Conservation (phyloP, 371 early-diverging fungal genomes). For the Dipsacomyces acuminosporus region DNA sequence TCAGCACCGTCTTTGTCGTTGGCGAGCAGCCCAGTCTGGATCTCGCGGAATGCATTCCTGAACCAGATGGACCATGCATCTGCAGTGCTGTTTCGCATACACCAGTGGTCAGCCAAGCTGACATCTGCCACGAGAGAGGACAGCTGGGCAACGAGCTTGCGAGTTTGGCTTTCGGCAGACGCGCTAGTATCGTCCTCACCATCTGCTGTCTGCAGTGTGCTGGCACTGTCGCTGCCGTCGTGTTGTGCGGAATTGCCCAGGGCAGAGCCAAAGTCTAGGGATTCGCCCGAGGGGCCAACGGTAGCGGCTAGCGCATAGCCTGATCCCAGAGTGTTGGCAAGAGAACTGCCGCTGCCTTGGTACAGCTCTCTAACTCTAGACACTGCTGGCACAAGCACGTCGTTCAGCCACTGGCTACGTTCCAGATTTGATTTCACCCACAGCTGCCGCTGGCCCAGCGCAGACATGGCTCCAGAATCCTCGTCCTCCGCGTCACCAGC, state of each 20-base stretch:
- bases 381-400: constrained; percentile 6
- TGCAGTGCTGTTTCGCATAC: constrained; percentile 14
- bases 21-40: not conserved
- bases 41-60: not conserved
- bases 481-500: constrained; percentile 8
- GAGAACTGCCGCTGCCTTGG: not conserved
- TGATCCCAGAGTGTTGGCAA: not conserved
- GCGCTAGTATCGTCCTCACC: not conserved
- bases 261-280: too few species aligned
- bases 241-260: too few species aligned
- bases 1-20: not conserved
- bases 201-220: not conserved
- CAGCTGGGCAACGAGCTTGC: constrained; percentile 4
- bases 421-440: constrained; percentile 24
- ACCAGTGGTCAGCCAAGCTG: constrained; percentile 23
- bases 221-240: not conserved
- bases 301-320: constrained; percentile 17
- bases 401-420: constrained; percentile 19
- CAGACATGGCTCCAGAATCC: not conserved
- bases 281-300: not conserved
- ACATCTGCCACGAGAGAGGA: constrained; percentile 9
- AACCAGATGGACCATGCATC: constrained; percentile 34
- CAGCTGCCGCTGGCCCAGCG: constrained; percentile 8
- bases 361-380: constrained; percentile 1
- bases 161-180: not conserved